These are phyloP conservation scores for Pisolithus albus DNA, from an alignment of 768 basidiomycete species.

Conservation along the genomic window DNA sequence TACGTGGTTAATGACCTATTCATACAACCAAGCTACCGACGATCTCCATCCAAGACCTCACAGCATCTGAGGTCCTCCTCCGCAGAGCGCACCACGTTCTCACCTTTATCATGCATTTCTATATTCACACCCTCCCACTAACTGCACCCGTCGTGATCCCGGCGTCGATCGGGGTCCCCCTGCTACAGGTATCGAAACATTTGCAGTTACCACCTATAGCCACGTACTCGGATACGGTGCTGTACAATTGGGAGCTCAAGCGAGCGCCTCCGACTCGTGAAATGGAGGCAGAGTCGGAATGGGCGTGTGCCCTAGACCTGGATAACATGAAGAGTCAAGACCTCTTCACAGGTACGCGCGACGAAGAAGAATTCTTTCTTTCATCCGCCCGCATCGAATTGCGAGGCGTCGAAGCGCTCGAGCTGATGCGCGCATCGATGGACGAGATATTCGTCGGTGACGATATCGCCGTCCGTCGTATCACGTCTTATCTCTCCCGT, in stretches of 20 bases:
- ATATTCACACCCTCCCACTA: conserved; percentile 58
- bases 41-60: conserved; percentile 40
- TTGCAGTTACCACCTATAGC: conserved; percentile 82
- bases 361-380: conserved; percentile 86
- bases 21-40: conserved; percentile 41
- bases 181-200: conserved; percentile 59
- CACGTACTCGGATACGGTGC: conserved; percentile 87
- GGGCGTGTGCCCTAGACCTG: conserved; percentile 11
- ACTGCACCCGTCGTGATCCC: conserved; percentile 58
- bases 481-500: conserved; percentile 55
- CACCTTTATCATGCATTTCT: conserved; percentile 69
- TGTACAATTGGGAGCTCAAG: conserved; percentile 70
- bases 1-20: background rate
- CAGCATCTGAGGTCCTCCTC: conserved; percentile 47
- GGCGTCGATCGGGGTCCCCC: conserved; percentile 61
- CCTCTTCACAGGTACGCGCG: conserved; percentile 68
- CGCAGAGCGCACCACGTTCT: conserved; percentile 71
- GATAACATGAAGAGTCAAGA: conserved; percentile 60
- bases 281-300: too few species aligned
- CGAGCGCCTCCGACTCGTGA: conserved; percentile 25
- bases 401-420: background rate
- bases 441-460: conserved; percentile 44
- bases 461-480: conserved; percentile 54
- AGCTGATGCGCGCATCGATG: background rate
- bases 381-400: conserved; percentile 39